A percentile compares a stretch with the other conserved stretches of the same genome.
Conservation (phyloP, 2,329 filamentous ascomycete species). For the Aureobasidium sp. region DNA sequence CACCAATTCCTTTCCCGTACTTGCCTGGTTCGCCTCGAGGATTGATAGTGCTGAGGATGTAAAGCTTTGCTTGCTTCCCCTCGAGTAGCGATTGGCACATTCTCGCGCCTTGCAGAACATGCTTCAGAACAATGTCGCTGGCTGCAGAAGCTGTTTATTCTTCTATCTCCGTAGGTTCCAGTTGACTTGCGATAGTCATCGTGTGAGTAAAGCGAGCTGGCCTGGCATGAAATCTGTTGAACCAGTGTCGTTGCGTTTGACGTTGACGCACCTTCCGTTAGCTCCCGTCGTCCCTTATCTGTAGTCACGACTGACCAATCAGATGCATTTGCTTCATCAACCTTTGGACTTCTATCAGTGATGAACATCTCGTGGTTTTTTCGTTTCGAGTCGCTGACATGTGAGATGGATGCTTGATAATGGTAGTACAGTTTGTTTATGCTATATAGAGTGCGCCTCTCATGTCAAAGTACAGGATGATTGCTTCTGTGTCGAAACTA, state of each 20-base stretch:
- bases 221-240: conserved; percentile 8
- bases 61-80: background rate
- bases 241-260: conserved; percentile 12
- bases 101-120: background rate
- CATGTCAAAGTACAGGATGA: background rate
- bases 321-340: background rate
- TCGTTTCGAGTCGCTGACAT: background rate
- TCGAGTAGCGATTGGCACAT: background rate
- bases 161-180: background rate
- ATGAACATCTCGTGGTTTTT: background rate
- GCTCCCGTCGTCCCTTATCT: conserved; percentile 9
- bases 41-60: background rate
- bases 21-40: background rate
- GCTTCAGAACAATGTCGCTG: background rate
- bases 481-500: background rate
- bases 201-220: background rate
- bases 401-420: background rate
- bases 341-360: background rate
- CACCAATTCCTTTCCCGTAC: background rate
- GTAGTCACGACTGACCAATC: background rate
- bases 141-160: background rate
- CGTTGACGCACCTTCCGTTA: conserved; percentile 9
- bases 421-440: background rate
- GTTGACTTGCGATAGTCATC: conserved; percentile 3
- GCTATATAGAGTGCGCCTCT: background rate